Evolutionary conservation across 2,329 filamentous ascomycete species (phyloP).

Genomic region (Camillea tinctor): DNA sequence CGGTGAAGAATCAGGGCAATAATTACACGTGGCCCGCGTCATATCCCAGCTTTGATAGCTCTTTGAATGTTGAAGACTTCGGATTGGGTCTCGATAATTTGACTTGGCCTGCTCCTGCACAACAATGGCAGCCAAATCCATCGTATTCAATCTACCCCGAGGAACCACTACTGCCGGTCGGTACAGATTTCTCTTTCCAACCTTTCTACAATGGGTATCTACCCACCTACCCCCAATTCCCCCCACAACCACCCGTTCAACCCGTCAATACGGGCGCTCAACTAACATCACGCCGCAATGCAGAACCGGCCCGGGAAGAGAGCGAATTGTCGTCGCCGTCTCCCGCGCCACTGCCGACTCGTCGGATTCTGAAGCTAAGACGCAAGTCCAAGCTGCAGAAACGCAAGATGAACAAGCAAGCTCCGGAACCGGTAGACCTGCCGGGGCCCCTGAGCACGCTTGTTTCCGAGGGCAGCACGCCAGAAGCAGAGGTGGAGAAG

Average conservation of each 20-base stretch:
- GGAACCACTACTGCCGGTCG: background rate
- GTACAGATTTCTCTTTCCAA: background rate
- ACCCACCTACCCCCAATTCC: background rate
- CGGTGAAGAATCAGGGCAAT: background rate
- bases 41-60: background rate
- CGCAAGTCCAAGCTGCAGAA: background rate
- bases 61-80: background rate
- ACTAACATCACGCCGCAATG: background rate
- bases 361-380: background rate
- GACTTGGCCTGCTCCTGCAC: background rate
- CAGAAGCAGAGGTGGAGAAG: background rate
- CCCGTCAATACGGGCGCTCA: background rate
- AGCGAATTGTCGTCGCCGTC: background rate
- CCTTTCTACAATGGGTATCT: background rate
- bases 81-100: background rate
- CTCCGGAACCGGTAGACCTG: background rate
- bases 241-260: background rate
- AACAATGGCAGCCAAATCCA: background rate
- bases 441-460: background rate
- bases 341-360: background rate
- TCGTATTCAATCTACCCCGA: background rate
- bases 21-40: background rate
- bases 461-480: background rate
- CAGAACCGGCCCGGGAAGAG: background rate
- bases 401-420: background rate